Evolutionary conservation across 2,329 filamentous ascomycete genomes (phyloP).

Genomic region (Salinomyces thailandicus): DNA sequence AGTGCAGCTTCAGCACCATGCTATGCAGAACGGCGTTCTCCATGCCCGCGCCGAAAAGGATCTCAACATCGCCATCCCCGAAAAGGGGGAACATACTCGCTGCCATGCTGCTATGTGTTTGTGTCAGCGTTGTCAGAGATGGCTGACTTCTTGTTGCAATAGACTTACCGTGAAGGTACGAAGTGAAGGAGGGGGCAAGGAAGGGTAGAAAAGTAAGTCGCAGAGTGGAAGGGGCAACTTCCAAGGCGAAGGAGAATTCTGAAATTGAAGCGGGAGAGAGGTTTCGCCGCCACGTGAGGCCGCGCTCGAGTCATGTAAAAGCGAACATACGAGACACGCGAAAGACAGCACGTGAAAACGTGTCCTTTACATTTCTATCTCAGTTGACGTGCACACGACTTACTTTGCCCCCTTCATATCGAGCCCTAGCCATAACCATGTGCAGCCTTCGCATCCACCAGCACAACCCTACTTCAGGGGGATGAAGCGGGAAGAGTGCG

Average conservation of each 20-base stretch:
- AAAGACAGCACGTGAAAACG: too few species aligned
- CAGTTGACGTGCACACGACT: too few species aligned
- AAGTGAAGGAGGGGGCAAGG: background rate
- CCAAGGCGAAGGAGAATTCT: too few species aligned
- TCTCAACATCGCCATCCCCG: slow-evolving; percentile 7
- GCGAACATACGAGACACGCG: too few species aligned
- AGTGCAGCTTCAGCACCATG: slow-evolving; percentile 6
- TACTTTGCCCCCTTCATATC: background rate
- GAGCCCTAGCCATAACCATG: background rate
- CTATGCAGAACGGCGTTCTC: slow-evolving; percentile 6
- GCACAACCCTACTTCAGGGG: slow-evolving; percentile 72
- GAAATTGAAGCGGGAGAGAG: too few species aligned
- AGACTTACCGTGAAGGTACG: background rate
- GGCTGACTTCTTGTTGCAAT: too few species aligned
- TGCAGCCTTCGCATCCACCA: background rate
- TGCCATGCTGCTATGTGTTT: background rate
- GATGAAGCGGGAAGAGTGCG: slow-evolving; percentile 99
- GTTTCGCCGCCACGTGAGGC: too few species aligned
- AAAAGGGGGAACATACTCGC: slow-evolving; percentile 1
- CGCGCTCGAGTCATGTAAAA: too few species aligned
- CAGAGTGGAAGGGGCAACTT: too few species aligned
- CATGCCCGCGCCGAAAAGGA: background rate
- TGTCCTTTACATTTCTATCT: too few species aligned
- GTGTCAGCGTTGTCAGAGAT: background rate
- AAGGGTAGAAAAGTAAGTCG: background rate